phyloP scores from a whole-genome alignment of 192 early-diverging fungal species.

The Helicostylum pulchrum region DNA sequence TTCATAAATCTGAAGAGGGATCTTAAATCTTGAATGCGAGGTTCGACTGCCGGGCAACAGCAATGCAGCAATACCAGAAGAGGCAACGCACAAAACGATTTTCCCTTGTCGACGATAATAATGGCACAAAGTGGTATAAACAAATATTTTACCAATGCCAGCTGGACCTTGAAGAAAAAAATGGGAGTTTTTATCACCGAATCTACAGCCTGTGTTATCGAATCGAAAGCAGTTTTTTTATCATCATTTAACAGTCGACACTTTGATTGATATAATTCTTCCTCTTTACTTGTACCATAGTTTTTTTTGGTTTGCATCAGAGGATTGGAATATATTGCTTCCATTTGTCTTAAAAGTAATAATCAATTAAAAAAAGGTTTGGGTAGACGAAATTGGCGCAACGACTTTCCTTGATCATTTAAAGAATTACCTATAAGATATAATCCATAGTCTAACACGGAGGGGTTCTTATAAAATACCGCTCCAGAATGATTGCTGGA shows the following conservation, averaged over 20 bases:
- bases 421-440: neutral
- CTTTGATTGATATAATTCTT: neutral
- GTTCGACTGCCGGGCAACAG: neutral
- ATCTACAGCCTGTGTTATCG: neutral
- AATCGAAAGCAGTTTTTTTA: neutral
- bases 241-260: no score
- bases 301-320: no score
- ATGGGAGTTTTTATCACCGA: no score
- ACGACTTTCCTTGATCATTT: neutral
- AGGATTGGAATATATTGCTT: neutral
- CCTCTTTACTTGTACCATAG: no score
- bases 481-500: no score
- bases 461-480: neutral
- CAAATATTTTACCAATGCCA: constrained; percentile 5
- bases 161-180: constrained; percentile 1
- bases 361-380: neutral
- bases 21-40: constrained; percentile 1
- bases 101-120: neutral
- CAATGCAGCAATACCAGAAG: neutral
- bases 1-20: neutral
- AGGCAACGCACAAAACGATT: neutral
- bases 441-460: neutral
- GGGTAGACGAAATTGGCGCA: neutral
- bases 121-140: neutral
- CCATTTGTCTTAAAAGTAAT: neutral